phyloP scores from a whole-genome alignment of 2,329 filamentous ascomycete genomes.

The Chrysoporthe austroafricana region DNA sequence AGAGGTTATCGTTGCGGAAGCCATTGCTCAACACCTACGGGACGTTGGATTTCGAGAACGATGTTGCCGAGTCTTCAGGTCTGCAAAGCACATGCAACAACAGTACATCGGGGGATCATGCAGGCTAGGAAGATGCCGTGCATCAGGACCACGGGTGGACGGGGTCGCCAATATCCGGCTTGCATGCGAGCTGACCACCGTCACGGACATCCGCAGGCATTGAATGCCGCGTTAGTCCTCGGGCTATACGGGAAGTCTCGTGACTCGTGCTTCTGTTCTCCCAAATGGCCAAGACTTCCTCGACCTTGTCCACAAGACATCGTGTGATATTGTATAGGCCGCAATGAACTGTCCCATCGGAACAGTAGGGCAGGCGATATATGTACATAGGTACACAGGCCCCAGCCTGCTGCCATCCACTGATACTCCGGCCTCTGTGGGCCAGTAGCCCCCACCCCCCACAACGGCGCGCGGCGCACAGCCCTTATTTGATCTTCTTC shows the following conservation, averaged over 20 bases:
- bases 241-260: neutral
- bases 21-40: neutral
- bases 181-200: neutral
- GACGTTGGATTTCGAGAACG: neutral
- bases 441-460: neutral
- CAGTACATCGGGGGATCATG: neutral
- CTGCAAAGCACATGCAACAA: neutral
- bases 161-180: constrained; percentile 9
- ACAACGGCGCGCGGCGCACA: constrained; percentile 16
- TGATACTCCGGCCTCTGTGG: neutral
- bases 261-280: neutral
- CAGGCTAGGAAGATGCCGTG: neutral
- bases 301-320: neutral
- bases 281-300: neutral
- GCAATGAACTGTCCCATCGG: neutral
- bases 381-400: constrained; percentile 29
- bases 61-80: neutral
- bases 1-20: neutral
- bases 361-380: constrained; percentile 1
- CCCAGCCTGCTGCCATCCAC: constrained; percentile 1
- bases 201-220: constrained; percentile 14
- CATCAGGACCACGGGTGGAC: constrained; percentile 10
- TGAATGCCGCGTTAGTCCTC: neutral
- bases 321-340: constrained; percentile 15
- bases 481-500: constrained; percentile 86